Conservation (phyloP, 225 moss, liverwort and hornwort genomes). For the Ulota crispa region DNA sequence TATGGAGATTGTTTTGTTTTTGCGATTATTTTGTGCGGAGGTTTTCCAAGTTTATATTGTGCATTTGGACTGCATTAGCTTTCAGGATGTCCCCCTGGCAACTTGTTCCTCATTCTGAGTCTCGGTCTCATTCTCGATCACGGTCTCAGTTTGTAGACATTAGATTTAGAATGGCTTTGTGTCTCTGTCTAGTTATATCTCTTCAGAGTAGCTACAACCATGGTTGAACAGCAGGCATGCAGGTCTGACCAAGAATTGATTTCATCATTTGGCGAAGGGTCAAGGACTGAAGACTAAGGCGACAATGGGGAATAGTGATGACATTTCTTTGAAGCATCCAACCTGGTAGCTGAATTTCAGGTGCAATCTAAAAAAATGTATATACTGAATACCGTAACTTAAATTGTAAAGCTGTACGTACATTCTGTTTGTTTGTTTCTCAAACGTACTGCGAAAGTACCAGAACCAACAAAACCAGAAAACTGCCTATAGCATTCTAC, state of each 20-base stretch:
- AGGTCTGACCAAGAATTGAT: slow-evolving; percentile 16
- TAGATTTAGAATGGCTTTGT: not conserved
- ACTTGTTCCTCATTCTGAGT: not conserved
- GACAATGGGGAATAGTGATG: not conserved
- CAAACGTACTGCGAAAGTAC: not conserved
- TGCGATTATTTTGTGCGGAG: not conserved
- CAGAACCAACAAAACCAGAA: not conserved
- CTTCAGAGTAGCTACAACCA: slow-evolving; percentile 1
- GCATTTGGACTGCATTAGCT: not conserved
- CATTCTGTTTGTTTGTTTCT: not conserved
- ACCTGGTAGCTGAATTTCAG: slow-evolving; percentile 1
- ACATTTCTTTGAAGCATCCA: not conserved
- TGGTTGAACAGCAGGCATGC: slow-evolving; percentile 6
- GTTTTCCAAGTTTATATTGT: not conserved
- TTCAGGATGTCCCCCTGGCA: not conserved
- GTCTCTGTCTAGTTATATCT: not conserved
- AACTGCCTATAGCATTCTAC: too few species aligned
- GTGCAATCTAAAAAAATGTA: not conserved
- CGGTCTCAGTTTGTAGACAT: not conserved
- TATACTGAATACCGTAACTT: not conserved
- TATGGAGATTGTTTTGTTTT: not conserved
- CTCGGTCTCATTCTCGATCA: not conserved
- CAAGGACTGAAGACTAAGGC: not conserved
- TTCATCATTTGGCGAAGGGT: not conserved
- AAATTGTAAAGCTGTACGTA: not conserved